Percentiles rank a stretch among this genome's conserved stretches.
Conservation (phyloP, 495 filamentous ascomycete species). For the Daldinia childiae region DNA sequence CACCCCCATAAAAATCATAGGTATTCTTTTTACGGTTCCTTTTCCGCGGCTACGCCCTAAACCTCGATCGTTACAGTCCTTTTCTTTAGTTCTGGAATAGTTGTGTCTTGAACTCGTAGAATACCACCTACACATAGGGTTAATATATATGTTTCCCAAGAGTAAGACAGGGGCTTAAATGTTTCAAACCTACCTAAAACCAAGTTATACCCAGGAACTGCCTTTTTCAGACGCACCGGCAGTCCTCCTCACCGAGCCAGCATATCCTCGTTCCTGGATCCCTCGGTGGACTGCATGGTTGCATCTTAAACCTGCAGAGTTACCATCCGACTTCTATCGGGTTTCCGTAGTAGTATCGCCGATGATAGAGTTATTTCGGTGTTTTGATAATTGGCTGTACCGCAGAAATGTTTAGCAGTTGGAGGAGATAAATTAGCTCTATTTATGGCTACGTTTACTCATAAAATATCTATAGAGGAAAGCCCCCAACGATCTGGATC, state of each 20-base stretch:
- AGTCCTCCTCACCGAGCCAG: not conserved
- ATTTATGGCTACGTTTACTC: not conserved
- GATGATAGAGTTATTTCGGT: not conserved
- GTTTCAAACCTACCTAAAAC: conserved; percentile 8
- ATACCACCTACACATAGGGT: not conserved
- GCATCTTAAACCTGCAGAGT: not conserved
- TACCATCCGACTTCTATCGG: not conserved
- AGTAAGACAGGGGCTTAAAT: conserved; percentile 3
- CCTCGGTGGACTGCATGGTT: conserved; percentile 5
- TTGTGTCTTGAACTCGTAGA: not conserved
- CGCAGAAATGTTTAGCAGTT: not conserved
- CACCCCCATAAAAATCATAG: not conserved
- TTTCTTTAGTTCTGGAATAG: not conserved
- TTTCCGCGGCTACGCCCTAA: conserved; percentile 5
- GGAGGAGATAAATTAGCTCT: not conserved
- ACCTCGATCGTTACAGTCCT: conserved; percentile 3
- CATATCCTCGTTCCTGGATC: not conserved
- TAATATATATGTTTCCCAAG: not conserved
- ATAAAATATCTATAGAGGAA: not conserved
- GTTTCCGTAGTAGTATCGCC: not conserved
- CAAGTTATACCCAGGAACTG: not conserved
- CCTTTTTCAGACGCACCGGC: not conserved
- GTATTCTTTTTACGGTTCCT: not conserved
- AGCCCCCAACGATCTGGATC: not conserved
- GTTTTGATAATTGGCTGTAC: not conserved